These are phyloP conservation scores for Chrysopogon serrulatus DNA, from an alignment of 176 grass and related monocot genomes.

Conservation along the genomic window DNA sequence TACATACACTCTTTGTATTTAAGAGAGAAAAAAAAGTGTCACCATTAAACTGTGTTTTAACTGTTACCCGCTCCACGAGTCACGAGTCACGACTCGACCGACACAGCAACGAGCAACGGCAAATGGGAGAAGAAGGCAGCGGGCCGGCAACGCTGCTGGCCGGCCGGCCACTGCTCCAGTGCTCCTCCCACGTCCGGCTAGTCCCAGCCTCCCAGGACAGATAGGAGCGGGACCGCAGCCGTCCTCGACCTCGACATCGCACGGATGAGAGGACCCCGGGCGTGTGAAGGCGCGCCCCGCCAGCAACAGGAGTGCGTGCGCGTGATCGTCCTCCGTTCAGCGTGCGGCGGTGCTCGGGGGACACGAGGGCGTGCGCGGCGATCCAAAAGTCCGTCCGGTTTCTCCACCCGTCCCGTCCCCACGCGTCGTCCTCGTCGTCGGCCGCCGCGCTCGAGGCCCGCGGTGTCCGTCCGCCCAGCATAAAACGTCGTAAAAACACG, in stretches of 20 bases:
- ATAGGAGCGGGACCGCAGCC: background rate
- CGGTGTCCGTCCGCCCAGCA: background rate
- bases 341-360: background rate
- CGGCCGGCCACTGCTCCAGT: background rate
- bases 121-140: background rate
- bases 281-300: background rate
- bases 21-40: too few relatives aligned
- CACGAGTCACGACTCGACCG: background rate
- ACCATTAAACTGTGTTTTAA: too few relatives aligned
- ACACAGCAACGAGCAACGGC: background rate
- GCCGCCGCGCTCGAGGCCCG: background rate
- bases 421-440: background rate
- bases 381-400: background rate
- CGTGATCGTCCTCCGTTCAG: background rate
- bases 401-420: too few relatives aligned
- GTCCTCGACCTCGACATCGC: background rate
- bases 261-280: background rate
- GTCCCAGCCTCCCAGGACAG: background rate
- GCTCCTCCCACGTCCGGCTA: background rate
- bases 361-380: constrained; percentile 19
- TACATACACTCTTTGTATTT: too few relatives aligned
- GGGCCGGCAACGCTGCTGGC: background rate
- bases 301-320: background rate
- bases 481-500: background rate
- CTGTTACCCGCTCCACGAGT: too few relatives aligned